These are phyloP conservation scores for Delonix regia DNA, from an alignment of 306 rosid genomes.

Conservation along the genomic window DNA sequence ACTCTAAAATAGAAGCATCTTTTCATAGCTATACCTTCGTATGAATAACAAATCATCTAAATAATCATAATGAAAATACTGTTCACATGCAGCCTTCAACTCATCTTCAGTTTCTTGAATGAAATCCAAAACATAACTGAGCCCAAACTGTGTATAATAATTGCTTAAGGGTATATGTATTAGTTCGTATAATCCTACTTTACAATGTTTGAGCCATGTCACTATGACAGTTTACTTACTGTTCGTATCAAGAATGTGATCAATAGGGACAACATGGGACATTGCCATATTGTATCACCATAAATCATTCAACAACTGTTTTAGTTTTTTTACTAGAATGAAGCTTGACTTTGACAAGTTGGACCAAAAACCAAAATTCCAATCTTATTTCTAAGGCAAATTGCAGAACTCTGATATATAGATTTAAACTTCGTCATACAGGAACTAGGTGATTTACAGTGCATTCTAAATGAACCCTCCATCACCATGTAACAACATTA, in stretches of 20 bases:
- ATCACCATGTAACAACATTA: conserved; percentile 14
- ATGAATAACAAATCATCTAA: background rate
- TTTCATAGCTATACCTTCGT: background rate
- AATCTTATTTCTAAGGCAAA: conserved; percentile 10
- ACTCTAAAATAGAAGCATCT: background rate
- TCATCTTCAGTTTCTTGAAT: background rate
- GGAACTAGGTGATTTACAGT: background rate
- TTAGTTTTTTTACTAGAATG: background rate
- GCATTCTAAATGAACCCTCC: conserved; percentile 28
- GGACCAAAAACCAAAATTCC: background rate
- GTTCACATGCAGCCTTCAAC: background rate
- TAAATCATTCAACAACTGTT: background rate
- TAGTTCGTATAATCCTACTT: background rate
- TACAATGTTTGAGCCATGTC: background rate
- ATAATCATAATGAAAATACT: background rate
- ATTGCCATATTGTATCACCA: background rate
- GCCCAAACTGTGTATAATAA: background rate
- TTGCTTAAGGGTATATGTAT: background rate
- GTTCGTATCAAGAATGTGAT: background rate
- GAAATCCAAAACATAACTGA: conserved; percentile 3
- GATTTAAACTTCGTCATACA: background rate
- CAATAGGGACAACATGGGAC: background rate
- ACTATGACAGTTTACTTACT: background rate
- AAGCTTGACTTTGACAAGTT: background rate
- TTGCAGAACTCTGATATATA: background rate